These are phyloP conservation scores for Hypoxylon sp. DNA, from an alignment of 2,329 filamentous ascomycete genomes.

Conservation along the genomic window DNA sequence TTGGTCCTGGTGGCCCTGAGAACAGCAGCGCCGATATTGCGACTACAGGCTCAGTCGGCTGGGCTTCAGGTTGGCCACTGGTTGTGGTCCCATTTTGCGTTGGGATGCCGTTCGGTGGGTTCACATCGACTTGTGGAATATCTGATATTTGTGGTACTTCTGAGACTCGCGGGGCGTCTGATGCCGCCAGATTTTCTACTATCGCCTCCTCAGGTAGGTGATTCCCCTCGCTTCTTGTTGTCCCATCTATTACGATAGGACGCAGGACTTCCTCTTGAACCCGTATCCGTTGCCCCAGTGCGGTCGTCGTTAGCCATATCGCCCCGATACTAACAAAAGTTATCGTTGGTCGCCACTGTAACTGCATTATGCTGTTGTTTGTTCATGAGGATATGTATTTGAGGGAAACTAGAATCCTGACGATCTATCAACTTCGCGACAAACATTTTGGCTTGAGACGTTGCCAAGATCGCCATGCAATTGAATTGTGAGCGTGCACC, in stretches of 20 bases:
- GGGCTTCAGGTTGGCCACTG: constrained; percentile 42
- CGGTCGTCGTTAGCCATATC: constrained; percentile 21
- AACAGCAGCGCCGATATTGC: constrained; percentile 65
- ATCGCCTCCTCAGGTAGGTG: constrained; percentile 44
- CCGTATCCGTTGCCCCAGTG: constrained; percentile 41
- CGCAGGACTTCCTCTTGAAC: constrained; percentile 34
- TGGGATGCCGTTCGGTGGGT: constrained; percentile 59
- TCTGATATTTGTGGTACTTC: constrained; percentile 33
- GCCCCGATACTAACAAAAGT: constrained; percentile 23
- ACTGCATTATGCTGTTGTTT: constrained; percentile 14
- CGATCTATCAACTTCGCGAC: constrained; percentile 34
- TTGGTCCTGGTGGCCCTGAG: constrained; percentile 56
- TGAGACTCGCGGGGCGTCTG: constrained; percentile 45
- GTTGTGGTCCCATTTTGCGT: constrained; percentile 59
- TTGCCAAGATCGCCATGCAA: constrained; percentile 43
- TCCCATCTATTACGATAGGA: constrained; percentile 37
- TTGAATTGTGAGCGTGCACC: constrained; percentile 29
- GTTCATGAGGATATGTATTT: constrained; percentile 4
- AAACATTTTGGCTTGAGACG: constrained; percentile 41
- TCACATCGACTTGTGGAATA: constrained; percentile 57
- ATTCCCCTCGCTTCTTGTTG: constrained; percentile 32
- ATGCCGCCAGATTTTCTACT: constrained; percentile 38
- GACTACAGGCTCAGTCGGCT: constrained; percentile 57
- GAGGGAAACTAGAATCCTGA: constrained; percentile 13
- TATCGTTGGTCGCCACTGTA: constrained; percentile 20